Base-by-base conservation (phyloP, 352 stramenopile species). In the Pythium aphanidermatum region DNA sequence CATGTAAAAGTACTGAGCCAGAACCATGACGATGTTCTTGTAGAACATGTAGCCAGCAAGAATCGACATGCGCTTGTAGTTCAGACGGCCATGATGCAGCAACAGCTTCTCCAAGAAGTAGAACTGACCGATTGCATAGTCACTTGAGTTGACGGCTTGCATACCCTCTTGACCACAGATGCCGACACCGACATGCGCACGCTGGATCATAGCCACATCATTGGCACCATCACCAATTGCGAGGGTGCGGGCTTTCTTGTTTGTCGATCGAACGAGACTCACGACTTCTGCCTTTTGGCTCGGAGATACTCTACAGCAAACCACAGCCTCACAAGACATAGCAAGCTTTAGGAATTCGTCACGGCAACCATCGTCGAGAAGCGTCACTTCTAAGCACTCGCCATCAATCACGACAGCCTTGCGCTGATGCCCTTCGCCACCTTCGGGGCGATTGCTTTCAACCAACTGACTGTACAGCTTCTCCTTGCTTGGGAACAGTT, bases 61-160 rank as follows among this genome's bases (percentile, higher is more conserved):
- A 41, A 89, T 92, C 20, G 79, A 82, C 66, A 98, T 95, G 36
- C 97, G 92, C 52, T 94, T 90, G 62, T 98, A 99, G 68, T 98
- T 98, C 77, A 95, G 92, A 25, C 96, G 83, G 12, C 97, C 97
- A 62, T 99, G 96, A 51, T 98, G 91, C 30, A 99, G 69, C 45
- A 99, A 55, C 5, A 99, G 78, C 50, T 87, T 74, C 65, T 97
- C 72, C 17, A 99, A 62, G 43, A 80, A 97, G 91, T 65, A 81
- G 55, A 99, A 99, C 66, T 99, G 95, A 12, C 78, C 92, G 42
- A 99, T 98, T 4, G 95, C 88, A 65, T 98, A 99, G 64, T 99
- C 97, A 34, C 92, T 83, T 21, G 70, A 92, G 65, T 99, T 99
- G 11, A 98, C 96, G 29, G 97, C 97, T 53, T 96, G 92, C 67